Conservation (phyloP, 2,329 filamentous ascomycete genomes). For the Rutstroemia sp. region DNA sequence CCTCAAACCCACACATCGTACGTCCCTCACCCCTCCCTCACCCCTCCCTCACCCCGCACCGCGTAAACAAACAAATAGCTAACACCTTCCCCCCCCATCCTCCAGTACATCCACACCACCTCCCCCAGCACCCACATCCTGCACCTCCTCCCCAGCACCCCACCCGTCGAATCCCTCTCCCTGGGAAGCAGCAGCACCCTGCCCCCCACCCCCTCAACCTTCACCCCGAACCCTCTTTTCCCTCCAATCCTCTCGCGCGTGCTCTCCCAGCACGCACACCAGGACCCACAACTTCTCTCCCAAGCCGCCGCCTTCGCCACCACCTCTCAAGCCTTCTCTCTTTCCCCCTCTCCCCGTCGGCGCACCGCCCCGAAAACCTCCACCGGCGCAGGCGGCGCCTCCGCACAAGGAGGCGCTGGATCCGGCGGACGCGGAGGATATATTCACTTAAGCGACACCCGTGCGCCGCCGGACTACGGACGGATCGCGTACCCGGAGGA, state of each 20-base stretch:
- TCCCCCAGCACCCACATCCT: slow-evolving; percentile 45
- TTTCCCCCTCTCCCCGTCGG: too few species aligned
- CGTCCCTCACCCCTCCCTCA: not conserved
- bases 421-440: slow-evolving; percentile 54
- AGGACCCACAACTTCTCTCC: slow-evolving; percentile 47
- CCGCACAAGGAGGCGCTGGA: slow-evolving; percentile 52
- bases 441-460: slow-evolving; percentile 56
- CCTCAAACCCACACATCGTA: slow-evolving; percentile 28
- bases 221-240: slow-evolving; percentile 53
- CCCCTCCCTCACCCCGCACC: not conserved
- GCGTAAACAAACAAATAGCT: not conserved
- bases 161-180: slow-evolving; percentile 45
- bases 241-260: slow-evolving; percentile 51
- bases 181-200: slow-evolving; percentile 49
- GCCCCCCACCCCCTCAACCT: slow-evolving; percentile 53
- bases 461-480: slow-evolving; percentile 60
- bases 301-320: slow-evolving; percentile 55
- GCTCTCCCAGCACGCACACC: slow-evolving; percentile 44
- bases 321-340: slow-evolving; percentile 24
- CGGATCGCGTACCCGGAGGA: slow-evolving; percentile 64
- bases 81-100: not conserved
- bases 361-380: slow-evolving; percentile 18
- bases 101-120: slow-evolving; percentile 51
- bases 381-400: slow-evolving; percentile 33
- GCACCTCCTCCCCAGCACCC: slow-evolving; percentile 50